Evolutionary conservation across 2,329 filamentous ascomycete genomes (phyloP), one percentile per base, ranked within the genome.

Genomic region (Lecanoromycetidae sp.): DNA sequence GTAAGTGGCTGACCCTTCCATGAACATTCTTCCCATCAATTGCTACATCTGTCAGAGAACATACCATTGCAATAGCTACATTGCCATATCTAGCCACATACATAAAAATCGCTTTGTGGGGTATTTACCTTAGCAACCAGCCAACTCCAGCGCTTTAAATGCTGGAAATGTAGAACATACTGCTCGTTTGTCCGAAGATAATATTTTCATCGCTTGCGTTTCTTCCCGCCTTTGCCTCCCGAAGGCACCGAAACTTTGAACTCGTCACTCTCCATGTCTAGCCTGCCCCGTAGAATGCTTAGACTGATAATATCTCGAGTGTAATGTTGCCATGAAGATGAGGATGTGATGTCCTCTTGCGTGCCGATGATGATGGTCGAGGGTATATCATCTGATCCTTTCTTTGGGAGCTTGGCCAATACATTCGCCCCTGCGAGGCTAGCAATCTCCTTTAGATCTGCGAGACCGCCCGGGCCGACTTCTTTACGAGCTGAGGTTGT

Each of bases 301-400:
- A 63, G 58, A 0, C 63, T 59, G 10, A 74, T 53, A 2, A 72
- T 55, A 29, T 70, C 65, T 52, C 64, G 69, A n/a, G 58, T 58
- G 41, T 64, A 71, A 37, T 66, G 62, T 5, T 43, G 55, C n/a
- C 57, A 50, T 60, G 52, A 19, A 71, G 49, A 4, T 52, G 56
- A 50, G 4, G 57, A 60, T 26, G 70, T 64, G 4, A 51, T 40
- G 47, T 71, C 68, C 13, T 63, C 55, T 8, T 59, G 57, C 1
- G 52, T 51, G 1, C 63, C 68, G n/a, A 72, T 57, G 12, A 70
- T 56, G 19, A 71, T 57, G 1, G 55, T 54, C 1, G 57, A 48
- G 1, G 1, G 52, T 12, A 27, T 42, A 33, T 54, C 44, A 6
- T 55, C 55, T 34, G 57, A 56, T 12, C 54, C 52, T 5, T 57